Percentiles rank a stretch among this genome's conserved stretches.
Conservation (phyloP, 192 early-diverging fungal genomes). For the Allomyces arbusculus region DNA sequence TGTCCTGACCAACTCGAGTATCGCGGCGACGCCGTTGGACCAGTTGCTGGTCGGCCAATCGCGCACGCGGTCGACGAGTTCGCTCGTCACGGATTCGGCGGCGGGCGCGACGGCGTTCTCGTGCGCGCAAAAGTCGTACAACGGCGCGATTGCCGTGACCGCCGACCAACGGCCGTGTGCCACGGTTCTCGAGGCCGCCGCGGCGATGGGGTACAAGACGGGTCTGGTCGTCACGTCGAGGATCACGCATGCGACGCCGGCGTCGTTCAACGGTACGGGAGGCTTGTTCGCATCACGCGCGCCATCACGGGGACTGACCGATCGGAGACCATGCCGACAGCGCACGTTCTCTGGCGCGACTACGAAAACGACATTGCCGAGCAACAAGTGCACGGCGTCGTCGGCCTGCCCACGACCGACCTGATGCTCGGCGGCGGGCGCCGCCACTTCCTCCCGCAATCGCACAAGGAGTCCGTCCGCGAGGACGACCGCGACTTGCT, state of each 20-base stretch:
- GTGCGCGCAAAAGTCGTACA: conserved; percentile 78
- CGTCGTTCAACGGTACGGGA: conserved; percentile 20
- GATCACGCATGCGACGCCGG: conserved; percentile 85
- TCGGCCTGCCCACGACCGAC: conserved; percentile 30
- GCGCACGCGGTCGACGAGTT: conserved; percentile 59
- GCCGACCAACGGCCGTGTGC: conserved; percentile 53
- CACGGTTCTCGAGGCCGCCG: conserved; percentile 85
- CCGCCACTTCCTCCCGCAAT: conserved; percentile 70
- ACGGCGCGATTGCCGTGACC: conserved; percentile 57
- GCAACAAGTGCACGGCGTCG: conserved; percentile 68
- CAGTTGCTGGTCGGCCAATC: conserved; percentile 66
- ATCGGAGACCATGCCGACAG: conserved; percentile 8
- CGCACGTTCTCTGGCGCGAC: conserved; percentile 61
- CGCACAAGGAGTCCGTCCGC: conserved; percentile 46
- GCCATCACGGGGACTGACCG: too few species aligned
- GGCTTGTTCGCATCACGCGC: too few species aligned
- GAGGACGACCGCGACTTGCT: conserved; percentile 49
- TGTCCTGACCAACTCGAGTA: neutral
- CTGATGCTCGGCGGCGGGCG: conserved; percentile 78
- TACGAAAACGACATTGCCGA: conserved; percentile 71
- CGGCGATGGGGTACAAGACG: conserved; percentile 55
- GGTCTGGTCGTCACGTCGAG: conserved; percentile 84
- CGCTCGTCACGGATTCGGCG: conserved; percentile 84
- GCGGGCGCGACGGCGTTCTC: conserved; percentile 94
- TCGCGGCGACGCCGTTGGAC: conserved; percentile 29